Base-by-base conservation (phyloP, 345 rosid genomes). In the Rhodamnia rubescens region DNA sequence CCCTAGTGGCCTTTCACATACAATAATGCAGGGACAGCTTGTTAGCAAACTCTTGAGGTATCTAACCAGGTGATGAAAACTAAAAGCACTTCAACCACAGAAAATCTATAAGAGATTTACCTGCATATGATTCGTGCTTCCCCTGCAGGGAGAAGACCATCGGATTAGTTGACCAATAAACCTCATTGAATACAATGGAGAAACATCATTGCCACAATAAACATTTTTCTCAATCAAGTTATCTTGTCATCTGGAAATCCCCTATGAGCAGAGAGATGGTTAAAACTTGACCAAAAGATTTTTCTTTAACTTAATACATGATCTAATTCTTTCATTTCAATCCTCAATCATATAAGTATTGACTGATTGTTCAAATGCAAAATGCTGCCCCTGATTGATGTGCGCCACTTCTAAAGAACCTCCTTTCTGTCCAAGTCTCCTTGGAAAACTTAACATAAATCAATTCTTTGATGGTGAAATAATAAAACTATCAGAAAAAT, bases 101-200 rank as follows among this genome's bases (percentile, higher is more conserved):
- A 69, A 69, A 36, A 36, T 69, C 47, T 1, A 9, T 36, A 36
- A 36, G 26, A 8, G 83, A 36, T 44, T 59, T 83, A 94, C 98
- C 98, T 95, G 96, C 95, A 95, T 88, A 95, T 84, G 81, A 94
- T 91, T 69, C 92, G 87, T 87, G 95, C 94, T 81, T 92, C 97
- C 85, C 95, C 98, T 94, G 86, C 81, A 44, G 42, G 32, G 74
- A 85, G 40, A 51, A 78, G 53, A 69, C 24, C 22, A 40, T 16
- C 75, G 57, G 29, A 85, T 64, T 74, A 86, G 82, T 55, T 54
- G 74, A 85, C 58, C 82, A 32, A 27, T 47, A 20, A 20, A 61
- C 49, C 53, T 32, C 20, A 29, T 78, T 85, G n/a, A 74, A 52
- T 11, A 55, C 47, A 32, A 69, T 69, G 32, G 27, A 82, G 84